Conservation (phyloP, 345 rosid genomes). For the Eucalyptus erythrocorys region DNA sequence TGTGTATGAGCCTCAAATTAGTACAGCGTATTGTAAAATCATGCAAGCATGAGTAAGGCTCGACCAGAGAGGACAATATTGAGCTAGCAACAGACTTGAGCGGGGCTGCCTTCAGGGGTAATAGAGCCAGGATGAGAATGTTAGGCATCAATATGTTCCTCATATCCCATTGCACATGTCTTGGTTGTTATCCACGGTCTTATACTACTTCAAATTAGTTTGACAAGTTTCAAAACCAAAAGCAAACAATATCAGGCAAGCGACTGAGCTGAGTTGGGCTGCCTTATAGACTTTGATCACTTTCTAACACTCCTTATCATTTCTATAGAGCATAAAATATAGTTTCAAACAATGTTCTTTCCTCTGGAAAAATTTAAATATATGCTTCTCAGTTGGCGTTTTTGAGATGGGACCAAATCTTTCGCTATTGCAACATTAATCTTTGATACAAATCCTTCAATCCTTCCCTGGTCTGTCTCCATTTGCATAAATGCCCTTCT, state of each 20-base stretch:
- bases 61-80: not conserved
- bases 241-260: not conserved
- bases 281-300: not conserved
- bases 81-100: not conserved
- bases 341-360: not conserved
- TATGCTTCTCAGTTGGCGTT: not conserved
- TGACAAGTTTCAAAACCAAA: not conserved
- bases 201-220: not conserved
- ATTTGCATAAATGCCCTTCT: not conserved
- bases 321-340: not conserved
- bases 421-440: not conserved
- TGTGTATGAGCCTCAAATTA: not conserved
- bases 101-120: not conserved
- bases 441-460: not conserved
- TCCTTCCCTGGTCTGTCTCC: not conserved
- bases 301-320: not conserved
- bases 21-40: not conserved
- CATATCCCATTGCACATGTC: not conserved
- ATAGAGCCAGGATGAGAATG: not conserved
- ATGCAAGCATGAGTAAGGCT: not conserved
- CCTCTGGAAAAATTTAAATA: not conserved
- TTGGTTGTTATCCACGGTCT: not conserved
- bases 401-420: not conserved
- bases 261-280: not conserved
- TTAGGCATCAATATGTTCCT: not conserved